Evolutionary conservation across 2,329 filamentous ascomycete genomes (phyloP).

Genomic region (Tympanopsis confertula): DNA sequence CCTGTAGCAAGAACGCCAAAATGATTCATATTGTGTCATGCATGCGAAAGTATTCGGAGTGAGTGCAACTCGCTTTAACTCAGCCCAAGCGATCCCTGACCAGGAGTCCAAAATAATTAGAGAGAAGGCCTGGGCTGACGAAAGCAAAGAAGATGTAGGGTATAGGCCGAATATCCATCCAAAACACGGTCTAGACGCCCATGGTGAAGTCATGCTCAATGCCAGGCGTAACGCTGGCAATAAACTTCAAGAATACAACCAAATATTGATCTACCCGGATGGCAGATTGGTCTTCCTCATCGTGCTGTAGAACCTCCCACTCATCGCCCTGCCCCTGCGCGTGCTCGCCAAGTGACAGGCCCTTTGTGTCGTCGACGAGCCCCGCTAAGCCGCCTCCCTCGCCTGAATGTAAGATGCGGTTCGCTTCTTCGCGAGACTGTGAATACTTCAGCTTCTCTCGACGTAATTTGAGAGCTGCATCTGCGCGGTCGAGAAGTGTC

Average conservation of each 20-base stretch:
- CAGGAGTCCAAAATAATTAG: too few species aligned
- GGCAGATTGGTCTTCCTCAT: constrained; percentile 34
- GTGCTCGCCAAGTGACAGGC: constrained; percentile 40
- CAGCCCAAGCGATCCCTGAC: too few species aligned
- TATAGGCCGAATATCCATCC: too few species aligned
- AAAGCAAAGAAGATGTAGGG: too few species aligned
- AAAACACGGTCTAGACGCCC: constrained; percentile 77
- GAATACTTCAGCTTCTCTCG: constrained; percentile 34
- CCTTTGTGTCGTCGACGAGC: constrained; percentile 69
- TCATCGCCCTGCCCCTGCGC: constrained; percentile 29
- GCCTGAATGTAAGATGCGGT: background rate
- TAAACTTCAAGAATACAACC: constrained; percentile 50
- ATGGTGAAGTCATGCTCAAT: constrained; percentile 98
- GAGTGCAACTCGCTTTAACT: too few species aligned
- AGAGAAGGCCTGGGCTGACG: too few species aligned
- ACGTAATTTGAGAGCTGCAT: constrained; percentile 80
- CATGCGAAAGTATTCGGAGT: too few species aligned
- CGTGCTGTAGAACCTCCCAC: constrained; percentile 53
- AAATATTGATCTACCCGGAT: constrained; percentile 37
- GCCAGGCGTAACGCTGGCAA: constrained; percentile 82
- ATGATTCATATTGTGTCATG: too few species aligned
- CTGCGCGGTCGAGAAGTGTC: constrained; percentile 84
- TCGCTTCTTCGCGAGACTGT: background rate
- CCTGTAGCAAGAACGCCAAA: too few species aligned
- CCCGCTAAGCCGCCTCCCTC: constrained; percentile 63